Base-by-base conservation (phyloP, 192 early-diverging fungal genomes). In the Dissophora globulifera region DNA sequence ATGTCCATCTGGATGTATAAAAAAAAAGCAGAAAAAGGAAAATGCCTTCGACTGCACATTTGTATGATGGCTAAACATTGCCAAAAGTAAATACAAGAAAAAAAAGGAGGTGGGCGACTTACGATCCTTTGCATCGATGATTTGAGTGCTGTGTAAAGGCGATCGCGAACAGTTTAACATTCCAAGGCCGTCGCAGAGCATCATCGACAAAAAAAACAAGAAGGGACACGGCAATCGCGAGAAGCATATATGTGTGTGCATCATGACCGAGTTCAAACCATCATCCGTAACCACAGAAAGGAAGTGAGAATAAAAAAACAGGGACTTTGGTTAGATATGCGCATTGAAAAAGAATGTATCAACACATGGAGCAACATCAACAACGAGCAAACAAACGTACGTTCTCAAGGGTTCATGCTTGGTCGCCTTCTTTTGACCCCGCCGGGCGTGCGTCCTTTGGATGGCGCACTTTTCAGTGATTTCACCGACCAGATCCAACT, bases 401-500 rank as follows among this genome's bases (percentile, higher is more conserved):
- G 63, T 62, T 53, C 72, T 66, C 29, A 40, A 35, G 20, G 49
- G 50, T 15, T 76, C 72, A 19, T 76, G 49, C 25, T 55, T 66
- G 16, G 50, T 75, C 15, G 64, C 72, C 47, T 67, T 67, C 52
- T 62, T 67, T 43, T 52, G 63, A 11, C 56, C 72, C 23, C 64
- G 52, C 59, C 64, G 66, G 38, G 33, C 58, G 32, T 67, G 63
- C 2, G 63, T 76, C 57, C 58, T 52, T 32, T 76, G 72, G 20
- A 76, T 62, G 10, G 58, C 58, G 27, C 62, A 76, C 22, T 76
- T 76, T 40, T 62, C 23, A 15, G 33, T 67, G 22, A 76, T 56
- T 49, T 76, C 47, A 19, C 72, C 72, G 25, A 76, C 72, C 26
- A 76, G 47, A 47, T 76, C 72, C 42, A 76, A 23, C 22, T 67